Evolutionary conservation across 306 rosid species (phyloP), one percentile per base, ranked within the genome.

Genomic region (Fragaria ananassa): DNA sequence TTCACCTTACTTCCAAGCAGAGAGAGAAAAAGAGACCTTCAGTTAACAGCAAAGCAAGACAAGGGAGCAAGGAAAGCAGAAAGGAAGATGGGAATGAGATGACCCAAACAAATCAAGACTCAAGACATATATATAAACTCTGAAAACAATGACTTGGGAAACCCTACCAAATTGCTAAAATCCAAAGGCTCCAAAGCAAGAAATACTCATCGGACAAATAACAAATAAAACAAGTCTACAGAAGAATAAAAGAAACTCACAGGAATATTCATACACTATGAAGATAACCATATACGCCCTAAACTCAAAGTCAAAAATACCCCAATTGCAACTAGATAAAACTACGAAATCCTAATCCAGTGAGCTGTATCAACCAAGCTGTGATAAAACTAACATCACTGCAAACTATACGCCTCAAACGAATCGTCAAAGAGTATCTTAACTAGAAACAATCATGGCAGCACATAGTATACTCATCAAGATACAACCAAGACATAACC

Each of bases 11-110:
- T 64, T 34, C 12, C 46, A 35, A 34, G 29, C 71, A 53, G 74
- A 73, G 70, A 31, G 53, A 25, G 77, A 74, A 10, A 29, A 29
- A 15, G 77, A 80, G 21, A 37, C 79, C 53, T 53, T 61, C 83
- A 74, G 67, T 69, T 10, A 49, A 69, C 15, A 39, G 65, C 53
- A 8, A 37, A 69, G 68, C 42, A 39, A 15, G 21, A 53, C 53
- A 60, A 74, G 68, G 39, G 68, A 62, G 47, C 44, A 58, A 51
- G 68, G 14, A 46, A 70, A 50, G 58, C 49, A 80, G 63, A 25
- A 39, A 41, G 42, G 17, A 35, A 21, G 76, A 61, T 60, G 31
- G n/a, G 77, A 79, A 74, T 66, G 83, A 21, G 64, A 44, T 19
- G 27, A 54, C 53, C 60, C 14, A 34, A 79, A 41, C 78, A 56